A percentile compares a stretch with the other conserved stretches of the same genome.
Evolutionary conservation across 441 rosid genomes (phyloP).

Genomic region (Euphorbia corollata): DNA sequence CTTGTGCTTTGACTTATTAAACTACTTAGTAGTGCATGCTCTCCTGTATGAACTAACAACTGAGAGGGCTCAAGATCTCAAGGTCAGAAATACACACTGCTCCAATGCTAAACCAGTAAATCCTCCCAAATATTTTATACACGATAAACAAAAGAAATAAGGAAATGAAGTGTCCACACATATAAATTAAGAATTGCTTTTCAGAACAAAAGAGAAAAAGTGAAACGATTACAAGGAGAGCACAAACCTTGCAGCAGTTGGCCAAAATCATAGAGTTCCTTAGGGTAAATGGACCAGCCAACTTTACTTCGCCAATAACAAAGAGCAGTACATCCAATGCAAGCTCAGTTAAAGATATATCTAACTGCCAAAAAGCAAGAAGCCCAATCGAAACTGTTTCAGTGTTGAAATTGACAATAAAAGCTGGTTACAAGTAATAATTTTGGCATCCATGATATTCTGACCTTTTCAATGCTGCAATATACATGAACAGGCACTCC

Average conservation of each 20-base stretch:
- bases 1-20: too few species aligned
- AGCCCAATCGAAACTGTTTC: conserved; percentile 24
- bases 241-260: conserved; percentile 76
- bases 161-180: neutral
- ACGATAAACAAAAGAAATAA: neutral
- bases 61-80: conserved; percentile 11
- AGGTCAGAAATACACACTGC: neutral
- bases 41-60: neutral
- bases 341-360: conserved; percentile 65
- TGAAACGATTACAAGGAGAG: conserved; percentile 20
- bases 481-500: conserved; percentile 65
- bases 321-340: conserved; percentile 82
- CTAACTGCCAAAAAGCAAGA: conserved; percentile 49
- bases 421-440: conserved; percentile 15
- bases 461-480: conserved; percentile 74
- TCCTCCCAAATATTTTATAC: neutral
- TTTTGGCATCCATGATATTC: conserved; percentile 13
- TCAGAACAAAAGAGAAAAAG: neutral
- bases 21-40: too few species aligned
- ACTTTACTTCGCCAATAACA: conserved; percentile 58
- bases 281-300: conserved; percentile 88
- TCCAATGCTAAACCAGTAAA: neutral
- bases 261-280: conserved; percentile 59
- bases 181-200: neutral
- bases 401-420: conserved; percentile 10